These are phyloP conservation scores for Fragosphaeria purpurea DNA, from an alignment of 2,329 filamentous ascomycete genomes.

Conservation along the genomic window DNA sequence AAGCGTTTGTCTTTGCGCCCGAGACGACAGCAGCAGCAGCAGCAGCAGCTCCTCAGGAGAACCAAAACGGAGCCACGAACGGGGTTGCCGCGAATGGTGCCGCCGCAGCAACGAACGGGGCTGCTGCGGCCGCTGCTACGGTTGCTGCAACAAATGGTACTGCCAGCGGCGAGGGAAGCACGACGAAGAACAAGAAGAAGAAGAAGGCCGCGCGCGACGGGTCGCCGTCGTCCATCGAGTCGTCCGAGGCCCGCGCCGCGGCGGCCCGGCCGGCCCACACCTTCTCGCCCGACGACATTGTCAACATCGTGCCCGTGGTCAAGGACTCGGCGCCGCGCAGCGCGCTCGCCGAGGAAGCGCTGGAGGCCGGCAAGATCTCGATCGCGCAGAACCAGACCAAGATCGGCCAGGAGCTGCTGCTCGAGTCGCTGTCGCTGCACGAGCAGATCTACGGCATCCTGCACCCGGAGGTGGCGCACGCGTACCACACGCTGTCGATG, in stretches of 20 bases:
- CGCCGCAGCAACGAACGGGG: constrained; percentile 11
- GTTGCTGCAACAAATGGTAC: constrained; percentile 14
- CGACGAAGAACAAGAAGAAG: constrained; percentile 45
- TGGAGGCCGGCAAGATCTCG: constrained; percentile 94
- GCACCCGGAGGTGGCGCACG: constrained; percentile 88
- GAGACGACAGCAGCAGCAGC: constrained; percentile 21
- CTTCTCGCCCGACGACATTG: constrained; percentile 74
- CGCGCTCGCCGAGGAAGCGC: constrained; percentile 82
- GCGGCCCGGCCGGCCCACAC: constrained; percentile 39
- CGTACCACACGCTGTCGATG: constrained; percentile 92
- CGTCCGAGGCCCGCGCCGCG: constrained; percentile 23
- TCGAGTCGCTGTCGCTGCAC: constrained; percentile 92
- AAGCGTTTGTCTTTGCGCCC: constrained; percentile 58
- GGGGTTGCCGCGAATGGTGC: constrained; percentile 21
- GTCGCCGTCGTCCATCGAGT: constrained; percentile 36
- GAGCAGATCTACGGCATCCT: constrained; percentile 98
- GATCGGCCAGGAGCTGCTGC: constrained; percentile 84
- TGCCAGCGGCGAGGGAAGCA: constrained; percentile 32
- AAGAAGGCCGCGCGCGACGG: constrained; percentile 48
- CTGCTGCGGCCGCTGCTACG: constrained; percentile 20
- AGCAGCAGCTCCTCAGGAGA: neutral
- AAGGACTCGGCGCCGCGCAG: constrained; percentile 92
- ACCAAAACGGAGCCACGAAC: constrained; percentile 7
- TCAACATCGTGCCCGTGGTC: constrained; percentile 88
- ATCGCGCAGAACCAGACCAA: constrained; percentile 91